Base-by-base conservation (phyloP, 176 grass and related monocot genomes). In the Alloteropsis semialata region DNA sequence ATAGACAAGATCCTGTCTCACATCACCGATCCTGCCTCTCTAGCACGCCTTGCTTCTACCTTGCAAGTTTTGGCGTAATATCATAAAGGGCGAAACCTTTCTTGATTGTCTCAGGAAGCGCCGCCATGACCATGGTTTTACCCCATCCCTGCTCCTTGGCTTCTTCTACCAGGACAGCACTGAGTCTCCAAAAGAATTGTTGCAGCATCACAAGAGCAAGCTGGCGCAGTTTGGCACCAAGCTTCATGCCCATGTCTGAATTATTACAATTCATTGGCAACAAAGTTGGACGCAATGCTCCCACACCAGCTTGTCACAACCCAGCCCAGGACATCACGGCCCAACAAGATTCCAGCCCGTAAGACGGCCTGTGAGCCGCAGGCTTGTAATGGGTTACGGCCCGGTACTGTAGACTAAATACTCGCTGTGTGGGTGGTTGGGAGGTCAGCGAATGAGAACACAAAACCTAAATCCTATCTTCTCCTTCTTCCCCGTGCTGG, bases 121-220 rank as follows among this genome's bases (percentile, higher is more conserved):
- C 18, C 38, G 43, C 38, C 0, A 7, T 1, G 73, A 58, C 63
- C 72, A 84, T 17, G 63, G 39, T 19, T 85, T 85, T 34, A 48
- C 83, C 50, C 34, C 74, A 5, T 85, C 63, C 51, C 49, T 85
- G 21, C 83, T 85, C 32, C 74, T 85, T 14, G 74, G 83, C 8
- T 77, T 85, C 64, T 85, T 85, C 65, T 49, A 50, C 53, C 83
- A 85, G 22, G 65, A 61, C 5, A 78, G 44, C 9, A 25, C 2
- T 6, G 75, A 56, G 28, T 41, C 74, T 59, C 29, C 73, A 4
- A 8, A 8, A 18, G 14, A 37, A 5, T 65, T 77, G 18, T 57
- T 33, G 44, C 37, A 67, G 46, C 27, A 84, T 27, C 34, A 34
- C 12, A 17, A 43, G 13, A 45, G 65, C 46, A 84, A 76, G 43